Evolutionary conservation across 2,329 filamentous ascomycete genomes (phyloP).

Genomic region (Hymenoscyphus scutula): DNA sequence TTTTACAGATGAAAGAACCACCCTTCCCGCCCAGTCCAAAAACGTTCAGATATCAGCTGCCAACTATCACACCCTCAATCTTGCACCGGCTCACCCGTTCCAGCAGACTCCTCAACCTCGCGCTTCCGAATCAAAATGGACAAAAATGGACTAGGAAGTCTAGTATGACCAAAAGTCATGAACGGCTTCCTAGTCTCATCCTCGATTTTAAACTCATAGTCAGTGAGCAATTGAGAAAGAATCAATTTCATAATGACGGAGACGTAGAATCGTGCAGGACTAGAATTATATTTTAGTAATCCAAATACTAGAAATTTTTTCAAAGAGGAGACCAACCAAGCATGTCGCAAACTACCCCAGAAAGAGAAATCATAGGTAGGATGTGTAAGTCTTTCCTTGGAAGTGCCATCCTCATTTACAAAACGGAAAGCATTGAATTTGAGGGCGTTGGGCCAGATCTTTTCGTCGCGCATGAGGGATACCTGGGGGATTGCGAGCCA

Average conservation of each 20-base stretch:
- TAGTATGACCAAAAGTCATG: neutral
- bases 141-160: neutral
- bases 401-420: neutral
- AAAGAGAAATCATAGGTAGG: neutral
- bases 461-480: neutral
- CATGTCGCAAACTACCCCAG: neutral
- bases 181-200: neutral
- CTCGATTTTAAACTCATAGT: slow-evolving; percentile 4
- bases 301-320: too few species aligned
- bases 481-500: neutral
- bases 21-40: too few species aligned
- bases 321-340: neutral
- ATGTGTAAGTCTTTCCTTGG: neutral
- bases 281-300: neutral
- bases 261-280: slow-evolving; percentile 4
- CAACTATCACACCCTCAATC: neutral
- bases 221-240: neutral
- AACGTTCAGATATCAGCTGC: too few species aligned
- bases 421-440: slow-evolving; percentile 1
- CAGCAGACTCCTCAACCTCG: neutral
- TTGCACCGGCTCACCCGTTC: neutral
- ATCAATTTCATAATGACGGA: slow-evolving; percentile 1
- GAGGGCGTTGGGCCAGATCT: neutral
- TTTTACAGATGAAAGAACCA: too few species aligned
- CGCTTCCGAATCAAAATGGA: slow-evolving; percentile 1